Evolutionary conservation across 2,329 filamentous ascomycete genomes (phyloP), one percentile per base, ranked within the genome.

Genomic region (Plectosphaerella sp.): DNA sequence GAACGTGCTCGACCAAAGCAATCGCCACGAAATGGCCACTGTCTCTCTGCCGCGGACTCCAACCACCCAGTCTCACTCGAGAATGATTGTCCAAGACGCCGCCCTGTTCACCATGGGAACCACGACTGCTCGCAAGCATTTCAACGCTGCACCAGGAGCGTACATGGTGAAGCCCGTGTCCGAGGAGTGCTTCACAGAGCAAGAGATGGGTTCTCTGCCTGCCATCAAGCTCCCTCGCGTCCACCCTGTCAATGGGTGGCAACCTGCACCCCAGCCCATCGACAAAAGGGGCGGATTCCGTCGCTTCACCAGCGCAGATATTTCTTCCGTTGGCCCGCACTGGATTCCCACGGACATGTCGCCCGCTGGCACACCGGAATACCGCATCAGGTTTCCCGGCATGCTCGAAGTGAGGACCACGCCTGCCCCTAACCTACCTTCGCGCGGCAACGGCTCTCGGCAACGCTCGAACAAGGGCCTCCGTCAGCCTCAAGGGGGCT

Each of bases 151-250:
- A 7, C 24, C 28, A 15, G 24, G 22, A 14, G 18, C 76, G 28
- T 64, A 78, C 18, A 76, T 75, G 15, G 84, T 83, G 4, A 88
- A 86, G 62, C 83, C 83, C 47, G 87, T 90, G 70, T 87, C 88
- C 6, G 88, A 91, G 57, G 86, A 89, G 55, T 89, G 89, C 58
- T 92, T 92, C 58, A 88, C 90, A 63, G 87, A 91, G 62, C 87
- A 89, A 61, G 87, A 91, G 65, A 88, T 88, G 74, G 88, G 88
- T 4, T 91, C 88, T 8, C 70, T 90, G n/a, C 88, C 88, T 1
- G 77, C 80, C 20, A 83, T 91, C 22, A 80, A 79, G 51, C 71
- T 91, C n/a, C 88, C 88, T 8, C 74, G 77, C 46, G 78, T 77
- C 52, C 77, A 78, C 5, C 84, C 86, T 1, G 77, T 82, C 36